phyloP scores from a whole-genome alignment of 768 basidiomycete genomes.

The Russula vinacea region DNA sequence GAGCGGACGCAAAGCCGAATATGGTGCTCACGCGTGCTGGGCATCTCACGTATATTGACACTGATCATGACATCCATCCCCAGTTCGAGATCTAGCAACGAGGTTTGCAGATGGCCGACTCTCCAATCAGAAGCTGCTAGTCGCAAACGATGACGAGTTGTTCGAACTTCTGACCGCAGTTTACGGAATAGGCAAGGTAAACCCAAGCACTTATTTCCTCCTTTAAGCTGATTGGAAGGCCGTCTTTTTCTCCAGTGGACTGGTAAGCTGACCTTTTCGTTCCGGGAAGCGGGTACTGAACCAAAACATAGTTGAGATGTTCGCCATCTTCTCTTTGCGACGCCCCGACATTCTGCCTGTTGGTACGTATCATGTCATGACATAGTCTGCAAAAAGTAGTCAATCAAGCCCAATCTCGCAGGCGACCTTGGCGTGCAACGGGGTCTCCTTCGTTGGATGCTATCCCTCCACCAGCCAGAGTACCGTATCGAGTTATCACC shows the following conservation, averaged over 20 bases:
- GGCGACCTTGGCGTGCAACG: conserved; percentile 85
- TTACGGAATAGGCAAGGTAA: conserved; percentile 71
- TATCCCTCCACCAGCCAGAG: conserved; percentile 55
- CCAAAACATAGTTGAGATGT: conserved; percentile 73
- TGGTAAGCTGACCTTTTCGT: conserved; percentile 40
- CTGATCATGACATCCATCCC: neutral
- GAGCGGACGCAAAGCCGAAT: conserved; percentile 85
- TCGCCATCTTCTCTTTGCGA: conserved; percentile 81
- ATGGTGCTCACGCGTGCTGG: conserved; percentile 48
- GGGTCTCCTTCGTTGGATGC: conserved; percentile 65
- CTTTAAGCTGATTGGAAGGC: neutral
- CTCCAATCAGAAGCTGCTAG: conserved; percentile 64
- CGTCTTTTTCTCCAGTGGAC: conserved; percentile 50
- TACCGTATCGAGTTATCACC: conserved; percentile 51
- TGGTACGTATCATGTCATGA: conserved; percentile 35
- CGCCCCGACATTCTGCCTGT: conserved; percentile 78
- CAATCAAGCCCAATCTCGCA: conserved; percentile 32
- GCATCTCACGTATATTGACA: neutral
- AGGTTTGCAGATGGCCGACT: conserved; percentile 80
- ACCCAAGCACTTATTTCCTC: conserved; percentile 32
- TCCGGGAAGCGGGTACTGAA: conserved; percentile 5
- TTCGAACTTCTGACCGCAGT: conserved; percentile 72
- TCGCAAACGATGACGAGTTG: conserved; percentile 74
- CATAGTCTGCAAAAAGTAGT: conserved; percentile 13
- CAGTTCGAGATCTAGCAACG: conserved; percentile 75